These are phyloP conservation scores for Xylariaceae sp. DNA, from an alignment of 2,329 filamentous ascomycete species.

Conservation along the genomic window DNA sequence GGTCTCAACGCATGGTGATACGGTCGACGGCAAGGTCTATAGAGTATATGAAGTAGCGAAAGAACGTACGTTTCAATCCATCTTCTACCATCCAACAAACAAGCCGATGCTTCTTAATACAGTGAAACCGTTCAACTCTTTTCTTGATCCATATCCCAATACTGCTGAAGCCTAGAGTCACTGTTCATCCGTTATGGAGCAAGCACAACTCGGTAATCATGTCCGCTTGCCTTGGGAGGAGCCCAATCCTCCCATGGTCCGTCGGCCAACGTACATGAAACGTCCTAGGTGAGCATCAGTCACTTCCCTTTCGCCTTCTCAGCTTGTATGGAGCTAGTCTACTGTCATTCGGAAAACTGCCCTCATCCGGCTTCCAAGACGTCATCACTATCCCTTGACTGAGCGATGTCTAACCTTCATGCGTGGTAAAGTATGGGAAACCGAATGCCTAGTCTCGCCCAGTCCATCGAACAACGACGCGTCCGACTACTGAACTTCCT, in stretches of 20 bases:
- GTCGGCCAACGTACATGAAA: not conserved
- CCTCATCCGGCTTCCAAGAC: too few relatives aligned
- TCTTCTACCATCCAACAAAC: too few relatives aligned
- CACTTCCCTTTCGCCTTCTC: not conserved
- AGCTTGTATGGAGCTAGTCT: too few relatives aligned
- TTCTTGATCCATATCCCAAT: not conserved
- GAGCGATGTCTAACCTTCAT: not conserved
- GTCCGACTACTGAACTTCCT: slow-evolving; percentile 19
- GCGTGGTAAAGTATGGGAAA: slow-evolving; percentile 1
- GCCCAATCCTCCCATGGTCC: slow-evolving; percentile 6
- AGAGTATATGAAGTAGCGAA: too few relatives aligned
- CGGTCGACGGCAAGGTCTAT: not conserved
- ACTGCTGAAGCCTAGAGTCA: too few relatives aligned
- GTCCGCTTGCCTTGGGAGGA: slow-evolving; percentile 7
- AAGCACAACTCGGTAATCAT: slow-evolving; percentile 2
- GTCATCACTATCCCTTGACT: not conserved
- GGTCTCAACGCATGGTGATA: too few relatives aligned
- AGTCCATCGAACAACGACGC: slow-evolving; percentile 5
- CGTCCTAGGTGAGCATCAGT: slow-evolving; percentile 1
- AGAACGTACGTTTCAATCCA: too few relatives aligned
- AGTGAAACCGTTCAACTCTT: not conserved
- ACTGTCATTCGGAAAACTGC: too few relatives aligned
- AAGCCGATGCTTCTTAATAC: too few relatives aligned
- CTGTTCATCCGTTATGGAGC: slow-evolving; percentile 3
- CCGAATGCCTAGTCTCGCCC: slow-evolving; percentile 5